Conservation (phyloP, 192 early-diverging fungal genomes). For the Coemansia umbellata region DNA sequence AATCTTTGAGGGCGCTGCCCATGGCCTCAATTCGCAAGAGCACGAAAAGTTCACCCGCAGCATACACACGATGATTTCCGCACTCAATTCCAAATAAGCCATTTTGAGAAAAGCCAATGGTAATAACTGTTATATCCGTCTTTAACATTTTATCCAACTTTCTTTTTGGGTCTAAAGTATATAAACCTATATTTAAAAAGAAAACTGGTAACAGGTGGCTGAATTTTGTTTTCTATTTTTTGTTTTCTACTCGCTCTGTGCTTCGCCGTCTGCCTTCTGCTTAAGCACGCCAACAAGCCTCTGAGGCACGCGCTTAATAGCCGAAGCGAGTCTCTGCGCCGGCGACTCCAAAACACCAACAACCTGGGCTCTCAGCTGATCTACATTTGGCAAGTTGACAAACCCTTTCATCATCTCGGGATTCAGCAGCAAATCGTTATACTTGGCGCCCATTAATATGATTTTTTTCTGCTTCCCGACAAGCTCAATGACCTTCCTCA, state of each 20-base stretch:
- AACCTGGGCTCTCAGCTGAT: constrained; percentile 41
- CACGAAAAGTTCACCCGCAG: constrained; percentile 12
- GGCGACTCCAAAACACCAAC: constrained; percentile 38
- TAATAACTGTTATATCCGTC: too few species aligned
- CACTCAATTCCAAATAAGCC: not conserved
- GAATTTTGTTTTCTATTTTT: constrained; percentile 1
- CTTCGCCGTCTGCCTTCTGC: constrained; percentile 29
- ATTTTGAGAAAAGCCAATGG: too few species aligned
- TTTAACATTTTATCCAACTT: not conserved
- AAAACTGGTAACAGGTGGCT: not conserved
- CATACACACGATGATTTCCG: constrained; percentile 36
- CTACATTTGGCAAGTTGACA: constrained; percentile 32
- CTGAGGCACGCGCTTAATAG: constrained; percentile 40
- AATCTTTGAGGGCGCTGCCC: constrained; percentile 34
- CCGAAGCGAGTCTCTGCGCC: constrained; percentile 19
- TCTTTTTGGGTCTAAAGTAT: not conserved
- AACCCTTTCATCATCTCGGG: constrained; percentile 31
- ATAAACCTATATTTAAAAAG: not conserved
- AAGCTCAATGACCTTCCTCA: constrained; percentile 30
- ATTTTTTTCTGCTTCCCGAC: constrained; percentile 27
- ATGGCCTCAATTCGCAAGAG: constrained; percentile 33
- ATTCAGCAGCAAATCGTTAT: constrained; percentile 35
- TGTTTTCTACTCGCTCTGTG: not conserved
- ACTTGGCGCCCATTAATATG: constrained; percentile 41
- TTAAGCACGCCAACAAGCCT: constrained; percentile 37